Evolutionary conservation across 1,284 basidiomycete species (phyloP), one percentile per base, ranked within the genome.

Genomic region (Vanrija sp.): DNA sequence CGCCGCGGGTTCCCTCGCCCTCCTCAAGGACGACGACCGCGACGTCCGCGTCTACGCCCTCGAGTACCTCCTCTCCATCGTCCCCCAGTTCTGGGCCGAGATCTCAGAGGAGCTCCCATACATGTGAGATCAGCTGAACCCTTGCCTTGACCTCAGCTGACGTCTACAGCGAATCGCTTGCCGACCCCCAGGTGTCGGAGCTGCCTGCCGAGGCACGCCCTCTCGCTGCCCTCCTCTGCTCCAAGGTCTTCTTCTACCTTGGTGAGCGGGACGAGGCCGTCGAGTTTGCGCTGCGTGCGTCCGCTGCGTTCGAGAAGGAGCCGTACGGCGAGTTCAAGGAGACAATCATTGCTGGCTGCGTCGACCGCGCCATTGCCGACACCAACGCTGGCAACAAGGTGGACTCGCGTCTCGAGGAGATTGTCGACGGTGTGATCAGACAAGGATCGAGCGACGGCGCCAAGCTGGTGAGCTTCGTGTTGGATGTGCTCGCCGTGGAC

Each of bases 71-170:
- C 86, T 85, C 67, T 78, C 83, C 22, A 83, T 96, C 49, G 89
- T 97, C 9, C 84, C 91, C 41, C 86, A 90, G 67, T 96, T 96
- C 77, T 98, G 94, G 93, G 87, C 93, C 49, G 94, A 98, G 81
- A 94, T 97, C 69, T 92, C 90, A 66, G 94, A 98, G 75, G 85
- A 90, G 72, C 86, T 97, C 64, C 82, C 88, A 37, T 80, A 85
- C 57, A 90, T 97, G 92, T 90, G 71, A 69, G 88, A n/a, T n/a
- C n/a, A n/a, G n/a, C n/a, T n/a, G n/a, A n/a, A n/a, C 15, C 8
- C 9, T 1, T 46, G 18, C n/a, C 18, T 27, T 43, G 31, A 46
- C 31, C 35, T 25, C 23, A 31, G 41, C 49, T 46, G 22, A 48
- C 49, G 9, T 16, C 22, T n/a, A 54, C 68, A 96, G 93, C 64